Evolutionary conservation across 768 basidiomycete species (phyloP).

Genomic region (Pleurotus eryngii): DNA sequence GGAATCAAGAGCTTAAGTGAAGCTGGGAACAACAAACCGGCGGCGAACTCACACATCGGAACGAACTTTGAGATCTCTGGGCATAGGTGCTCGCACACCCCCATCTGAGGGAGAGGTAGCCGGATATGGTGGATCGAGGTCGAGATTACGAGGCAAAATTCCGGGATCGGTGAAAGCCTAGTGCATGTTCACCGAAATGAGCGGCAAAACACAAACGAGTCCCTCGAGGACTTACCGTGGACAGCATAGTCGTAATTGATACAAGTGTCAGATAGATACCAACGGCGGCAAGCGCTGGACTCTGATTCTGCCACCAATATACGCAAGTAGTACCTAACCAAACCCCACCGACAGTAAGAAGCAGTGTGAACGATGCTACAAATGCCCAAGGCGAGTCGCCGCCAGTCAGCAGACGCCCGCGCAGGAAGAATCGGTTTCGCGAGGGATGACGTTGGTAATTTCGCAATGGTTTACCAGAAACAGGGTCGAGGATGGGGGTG

Average conservation of each 20-base stretch:
- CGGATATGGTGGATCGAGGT: constrained; percentile 80
- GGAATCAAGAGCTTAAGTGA: background rate
- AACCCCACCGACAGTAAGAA: constrained; percentile 65
- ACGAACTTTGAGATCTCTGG: constrained; percentile 79
- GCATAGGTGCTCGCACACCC: constrained; percentile 60
- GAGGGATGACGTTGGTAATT: constrained; percentile 69
- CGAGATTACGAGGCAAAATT: constrained; percentile 84
- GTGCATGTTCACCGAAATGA: constrained; percentile 4
- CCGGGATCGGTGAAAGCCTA: constrained; percentile 84
- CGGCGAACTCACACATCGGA: constrained; percentile 59
- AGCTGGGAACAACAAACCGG: background rate
- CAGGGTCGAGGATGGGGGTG: constrained; percentile 31
- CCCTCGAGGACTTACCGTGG: constrained; percentile 51
- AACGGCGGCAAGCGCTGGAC: constrained; percentile 62
- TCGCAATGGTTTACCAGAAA: constrained; percentile 41
- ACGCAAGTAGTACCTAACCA: constrained; percentile 90
- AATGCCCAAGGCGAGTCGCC: constrained; percentile 88
- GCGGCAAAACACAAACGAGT: constrained; percentile 1
- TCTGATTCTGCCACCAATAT: constrained; percentile 85
- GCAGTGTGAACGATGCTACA: constrained; percentile 54
- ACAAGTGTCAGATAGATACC: constrained; percentile 53
- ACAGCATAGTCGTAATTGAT: constrained; percentile 71
- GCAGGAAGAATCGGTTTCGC: constrained; percentile 70
- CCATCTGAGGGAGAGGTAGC: constrained; percentile 61
- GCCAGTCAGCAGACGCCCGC: constrained; percentile 74